Conservation (phyloP, 306 rosid species). For the Casuarina equisetifolia region DNA sequence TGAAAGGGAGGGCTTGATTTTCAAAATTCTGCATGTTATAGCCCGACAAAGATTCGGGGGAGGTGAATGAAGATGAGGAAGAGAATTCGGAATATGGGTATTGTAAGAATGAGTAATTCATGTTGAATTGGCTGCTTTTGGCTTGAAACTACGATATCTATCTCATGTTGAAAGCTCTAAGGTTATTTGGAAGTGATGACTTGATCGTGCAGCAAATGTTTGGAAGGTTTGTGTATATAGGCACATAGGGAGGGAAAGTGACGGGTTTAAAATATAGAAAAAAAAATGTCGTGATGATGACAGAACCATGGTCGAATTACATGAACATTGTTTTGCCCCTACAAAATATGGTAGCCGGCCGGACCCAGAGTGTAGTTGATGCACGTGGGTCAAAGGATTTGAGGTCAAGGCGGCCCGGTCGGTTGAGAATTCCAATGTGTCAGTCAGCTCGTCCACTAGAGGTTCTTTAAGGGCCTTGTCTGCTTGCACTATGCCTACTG, state of each 20-base stretch:
- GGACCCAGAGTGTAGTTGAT: constrained; percentile 11
- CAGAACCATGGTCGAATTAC: not conserved
- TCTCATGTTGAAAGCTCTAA: not conserved
- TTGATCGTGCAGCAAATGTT: not conserved
- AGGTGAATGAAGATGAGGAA: constrained; percentile 18
- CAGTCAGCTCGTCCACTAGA: constrained; percentile 1
- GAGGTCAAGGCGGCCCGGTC: constrained; percentile 37
- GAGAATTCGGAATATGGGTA: constrained; percentile 24
- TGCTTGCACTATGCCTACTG: not conserved
- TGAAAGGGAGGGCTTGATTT: constrained; percentile 48
- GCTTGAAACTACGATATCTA: not conserved
- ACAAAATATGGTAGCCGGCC: not conserved
- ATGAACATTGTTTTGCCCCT: not conserved
- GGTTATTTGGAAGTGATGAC: not conserved
- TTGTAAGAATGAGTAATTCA: constrained; percentile 27
- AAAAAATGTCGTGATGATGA: not conserved
- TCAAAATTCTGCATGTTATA: not conserved
- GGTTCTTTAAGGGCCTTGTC: not conserved
- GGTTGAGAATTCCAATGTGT: constrained; percentile 19
- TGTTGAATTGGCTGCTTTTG: not conserved
- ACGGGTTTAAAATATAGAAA: not conserved
- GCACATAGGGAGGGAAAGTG: not conserved
- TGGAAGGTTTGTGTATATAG: constrained; percentile 5
- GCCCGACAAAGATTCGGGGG: constrained; percentile 21
- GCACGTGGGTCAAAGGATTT: constrained; percentile 36